Evolutionary conservation across 176 grass and related monocot species (phyloP), one percentile per base, ranked within the genome.

Genomic region (Tillandsia fasciculata): DNA sequence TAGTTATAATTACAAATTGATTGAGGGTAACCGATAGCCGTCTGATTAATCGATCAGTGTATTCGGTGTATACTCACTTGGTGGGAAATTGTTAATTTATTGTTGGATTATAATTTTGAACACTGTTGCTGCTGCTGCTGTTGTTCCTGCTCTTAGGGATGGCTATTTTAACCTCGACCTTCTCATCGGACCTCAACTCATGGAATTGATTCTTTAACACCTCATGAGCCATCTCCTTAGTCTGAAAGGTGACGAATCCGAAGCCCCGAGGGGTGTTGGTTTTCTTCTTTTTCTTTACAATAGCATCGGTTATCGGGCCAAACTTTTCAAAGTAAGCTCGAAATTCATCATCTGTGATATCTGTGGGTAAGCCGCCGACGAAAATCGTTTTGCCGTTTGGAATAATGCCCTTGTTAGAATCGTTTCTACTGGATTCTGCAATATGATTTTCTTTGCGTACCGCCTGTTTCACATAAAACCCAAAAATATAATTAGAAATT

Each of bases 381-480:
- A 83, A 83, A 24, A 78, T 78, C 64, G 70, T 83, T n/a, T 54
- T 77, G 14, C 42, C 51, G 53, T 69, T 69, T 70, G 48, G 11
- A 18, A 18, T 53, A 52, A 15, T 5, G 11, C 4, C 24, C 11
- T 71, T 7, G 2, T 7, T 47, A 2, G 24, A 27, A 57, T 12
- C 3, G 24, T 33, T 27, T 27, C 8, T 15, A 28, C 1, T 1
- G 11, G 1, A 1, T 5, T 26, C 8, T 3, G 4, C 33, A 42
- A 6, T 65, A 52, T 20, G 27, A 1, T 13, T 29, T 7, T 72
- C 51, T 72, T 15, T 42, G 7, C 51, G 69, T 66, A 49, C 18
- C 12, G 77, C 69, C 66, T 20, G 6, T 66, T 79, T 79, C 50
- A 79, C 77, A n/a, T 79, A 47, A 15, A 52, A 50, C 9, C 52